Evolutionary conservation across 306 rosid species (phyloP).

Genomic region (Parietaria judaica): DNA sequence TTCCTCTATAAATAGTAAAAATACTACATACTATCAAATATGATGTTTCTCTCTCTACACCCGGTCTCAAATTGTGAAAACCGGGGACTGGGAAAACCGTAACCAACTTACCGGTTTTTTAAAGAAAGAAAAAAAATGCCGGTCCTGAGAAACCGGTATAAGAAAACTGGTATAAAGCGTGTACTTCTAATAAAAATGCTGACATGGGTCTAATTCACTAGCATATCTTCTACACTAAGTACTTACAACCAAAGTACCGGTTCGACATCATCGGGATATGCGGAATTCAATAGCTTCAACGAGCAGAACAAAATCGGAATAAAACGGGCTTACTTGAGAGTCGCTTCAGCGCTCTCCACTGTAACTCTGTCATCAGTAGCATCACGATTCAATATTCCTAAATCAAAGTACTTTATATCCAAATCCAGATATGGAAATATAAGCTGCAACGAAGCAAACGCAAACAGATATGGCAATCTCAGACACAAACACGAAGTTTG

Average conservation of each 20-base stretch:
- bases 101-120: neutral
- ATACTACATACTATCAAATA: too few relatives aligned
- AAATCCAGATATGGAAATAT: conserved; percentile 79
- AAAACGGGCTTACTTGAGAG: conserved; percentile 57
- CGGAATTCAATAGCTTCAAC: neutral
- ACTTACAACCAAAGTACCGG: neutral
- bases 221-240: too few relatives aligned
- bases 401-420: conserved; percentile 78
- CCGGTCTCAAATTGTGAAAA: too few relatives aligned
- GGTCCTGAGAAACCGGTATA: too few relatives aligned
- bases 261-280: neutral
- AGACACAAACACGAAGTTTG: neutral
- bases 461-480: conserved; percentile 8
- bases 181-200: neutral
- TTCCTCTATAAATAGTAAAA: too few relatives aligned
- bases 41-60: too few relatives aligned
- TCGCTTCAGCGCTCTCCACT: conserved; percentile 82
- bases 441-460: conserved; percentile 53
- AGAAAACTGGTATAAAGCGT: too few relatives aligned
- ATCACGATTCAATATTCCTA: conserved; percentile 79
- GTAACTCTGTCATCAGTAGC: conserved; percentile 88
- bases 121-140: neutral
- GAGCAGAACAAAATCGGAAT: neutral
- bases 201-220: too few relatives aligned
- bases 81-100: too few relatives aligned